These are phyloP conservation scores for Xerophyta viscosa DNA, from an alignment of 106 monocot species.

Conservation along the genomic window DNA sequence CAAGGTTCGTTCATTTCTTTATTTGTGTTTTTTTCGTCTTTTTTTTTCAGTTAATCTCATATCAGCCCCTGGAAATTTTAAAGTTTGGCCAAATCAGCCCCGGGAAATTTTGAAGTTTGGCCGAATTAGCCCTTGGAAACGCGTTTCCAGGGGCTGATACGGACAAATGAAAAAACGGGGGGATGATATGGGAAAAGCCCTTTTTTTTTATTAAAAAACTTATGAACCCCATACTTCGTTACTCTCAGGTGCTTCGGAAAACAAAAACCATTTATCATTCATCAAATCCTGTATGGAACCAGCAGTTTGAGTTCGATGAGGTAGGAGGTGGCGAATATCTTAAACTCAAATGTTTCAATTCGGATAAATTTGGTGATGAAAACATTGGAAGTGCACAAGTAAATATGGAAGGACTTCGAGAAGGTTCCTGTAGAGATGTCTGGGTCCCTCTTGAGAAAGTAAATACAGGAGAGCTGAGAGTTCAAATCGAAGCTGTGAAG, in stretches of 20 bases:
- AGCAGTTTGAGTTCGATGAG: slow-evolving; percentile 82
- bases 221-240: too few species aligned
- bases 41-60: too few species aligned
- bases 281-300: slow-evolving; percentile 61
- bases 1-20: slow-evolving; percentile 46
- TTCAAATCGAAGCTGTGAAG: slow-evolving; percentile 60
- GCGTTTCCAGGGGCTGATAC: too few species aligned
- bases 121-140: too few species aligned
- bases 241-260: slow-evolving; percentile 49
- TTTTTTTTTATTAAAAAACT: too few species aligned
- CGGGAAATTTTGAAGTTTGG: too few species aligned
- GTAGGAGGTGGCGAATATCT: slow-evolving; percentile 78
- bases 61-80: neutral
- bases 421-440: slow-evolving; percentile 54
- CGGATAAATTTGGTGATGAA: slow-evolving; percentile 79
- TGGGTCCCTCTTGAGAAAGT: slow-evolving; percentile 94
- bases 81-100: neutral
- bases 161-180: too few species aligned
- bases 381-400: slow-evolving; percentile 72
- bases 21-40: too few species aligned
- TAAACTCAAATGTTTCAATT: slow-evolving; percentile 68
- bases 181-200: too few species aligned
- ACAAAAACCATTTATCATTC: slow-evolving; percentile 59
- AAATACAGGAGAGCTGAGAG: slow-evolving; percentile 70
- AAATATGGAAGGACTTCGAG: slow-evolving; percentile 65